These are phyloP conservation scores for Casaregolazyma lundiana DNA, from an alignment of 1,139 yeast species.

Conservation along the genomic window DNA sequence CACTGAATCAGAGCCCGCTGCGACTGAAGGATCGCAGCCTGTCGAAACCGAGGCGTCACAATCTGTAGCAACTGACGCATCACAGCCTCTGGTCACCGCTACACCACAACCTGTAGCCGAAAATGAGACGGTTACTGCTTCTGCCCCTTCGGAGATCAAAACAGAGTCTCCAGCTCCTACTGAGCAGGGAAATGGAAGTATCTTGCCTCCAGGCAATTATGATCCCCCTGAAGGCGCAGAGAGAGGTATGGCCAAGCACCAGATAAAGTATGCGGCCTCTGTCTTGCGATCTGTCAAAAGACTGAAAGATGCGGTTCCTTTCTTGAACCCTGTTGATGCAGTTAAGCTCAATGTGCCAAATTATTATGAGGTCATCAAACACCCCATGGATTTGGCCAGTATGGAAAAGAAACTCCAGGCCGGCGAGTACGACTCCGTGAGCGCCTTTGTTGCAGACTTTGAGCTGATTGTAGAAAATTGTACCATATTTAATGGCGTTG, in stretches of 20 bases:
- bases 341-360: slow-evolving; percentile 86
- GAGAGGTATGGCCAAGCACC: slow-evolving; percentile 80
- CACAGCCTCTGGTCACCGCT: background rate
- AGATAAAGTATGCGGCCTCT: slow-evolving; percentile 52
- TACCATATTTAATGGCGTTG: slow-evolving; percentile 76
- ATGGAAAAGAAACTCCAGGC: slow-evolving; percentile 72
- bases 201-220: slow-evolving; percentile 19
- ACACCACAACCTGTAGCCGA: slow-evolving; percentile 5
- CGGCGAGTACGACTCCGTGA: slow-evolving; percentile 67
- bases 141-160: background rate
- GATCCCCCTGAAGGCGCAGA: slow-evolving; percentile 26
- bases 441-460: slow-evolving; percentile 72
- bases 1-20: background rate
- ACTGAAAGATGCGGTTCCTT: slow-evolving; percentile 89
- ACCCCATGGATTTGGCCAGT: slow-evolving; percentile 93
- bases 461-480: slow-evolving; percentile 83
- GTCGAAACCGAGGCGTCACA: no score
- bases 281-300: slow-evolving; percentile 67
- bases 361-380: slow-evolving; percentile 72
- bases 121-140: background rate
- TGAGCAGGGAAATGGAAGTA: slow-evolving; percentile 9
- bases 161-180: background rate
- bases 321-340: slow-evolving; percentile 83
- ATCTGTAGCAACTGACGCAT: background rate
- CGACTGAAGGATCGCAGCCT: no score